These are phyloP conservation scores for Hypomyces rosellus DNA, from an alignment of 2,329 filamentous ascomycete species.

Conservation along the genomic window DNA sequence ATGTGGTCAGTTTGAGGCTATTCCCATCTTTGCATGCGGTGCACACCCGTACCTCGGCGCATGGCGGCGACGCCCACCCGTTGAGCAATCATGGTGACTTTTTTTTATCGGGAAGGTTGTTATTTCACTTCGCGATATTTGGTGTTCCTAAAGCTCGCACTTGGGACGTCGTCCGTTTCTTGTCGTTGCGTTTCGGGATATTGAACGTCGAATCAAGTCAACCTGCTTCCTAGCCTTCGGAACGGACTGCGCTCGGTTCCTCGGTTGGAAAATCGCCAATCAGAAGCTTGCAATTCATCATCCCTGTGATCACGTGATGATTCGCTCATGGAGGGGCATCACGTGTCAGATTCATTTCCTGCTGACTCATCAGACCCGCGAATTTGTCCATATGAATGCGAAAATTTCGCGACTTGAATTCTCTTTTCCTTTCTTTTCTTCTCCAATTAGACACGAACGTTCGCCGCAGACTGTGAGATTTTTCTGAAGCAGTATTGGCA, in stretches of 20 bases:
- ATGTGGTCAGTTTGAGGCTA: neutral
- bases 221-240: constrained; percentile 1
- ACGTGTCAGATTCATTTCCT: neutral
- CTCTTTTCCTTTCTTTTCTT: constrained; percentile 28
- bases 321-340: neutral
- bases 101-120: neutral
- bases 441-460: constrained; percentile 47
- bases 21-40: neutral
- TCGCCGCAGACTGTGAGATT: constrained; percentile 27
- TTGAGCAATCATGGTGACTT: constrained; percentile 47
- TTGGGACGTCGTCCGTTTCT: neutral
- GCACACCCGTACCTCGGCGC: constrained; percentile 44
- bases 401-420: constrained; percentile 2
- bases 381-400: neutral
- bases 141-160: neutral
- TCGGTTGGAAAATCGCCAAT: constrained; percentile 39
- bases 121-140: neutral
- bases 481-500: constrained; percentile 23
- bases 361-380: constrained; percentile 2
- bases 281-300: constrained; percentile 31
- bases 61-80: constrained; percentile 53
- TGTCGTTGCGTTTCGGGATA: too few species aligned
- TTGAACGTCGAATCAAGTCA: too few species aligned
- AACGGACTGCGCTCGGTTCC: constrained; percentile 29
- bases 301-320: constrained; percentile 23